Conservation (phyloP, 83 land plant species). For the Diphasiastrum complanatum region DNA sequence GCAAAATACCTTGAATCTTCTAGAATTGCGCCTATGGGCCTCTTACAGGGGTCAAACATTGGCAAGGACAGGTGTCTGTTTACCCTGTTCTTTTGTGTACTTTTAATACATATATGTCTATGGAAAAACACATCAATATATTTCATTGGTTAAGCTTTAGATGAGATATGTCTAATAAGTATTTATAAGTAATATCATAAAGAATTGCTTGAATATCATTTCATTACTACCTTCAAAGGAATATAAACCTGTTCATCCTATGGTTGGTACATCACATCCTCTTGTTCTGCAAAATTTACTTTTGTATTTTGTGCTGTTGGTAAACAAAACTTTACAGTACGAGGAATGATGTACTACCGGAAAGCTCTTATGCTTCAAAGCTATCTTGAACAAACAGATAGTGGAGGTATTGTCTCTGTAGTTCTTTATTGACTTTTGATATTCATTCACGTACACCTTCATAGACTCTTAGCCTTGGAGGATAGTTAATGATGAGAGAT, state of each 20-base stretch:
- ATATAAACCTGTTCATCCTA: slow-evolving; percentile 3
- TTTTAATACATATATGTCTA: background rate
- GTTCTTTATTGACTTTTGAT: background rate
- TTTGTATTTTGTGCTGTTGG: background rate
- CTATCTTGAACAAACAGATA: slow-evolving; percentile 46
- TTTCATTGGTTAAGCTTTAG: background rate
- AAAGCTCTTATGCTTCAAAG: slow-evolving; percentile 86
- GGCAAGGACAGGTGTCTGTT: slow-evolving; percentile 72
- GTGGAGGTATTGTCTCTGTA: slow-evolving; percentile 36
- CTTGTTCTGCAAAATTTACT: background rate
- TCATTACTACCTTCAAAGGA: too few relatives aligned
- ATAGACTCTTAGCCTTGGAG: slow-evolving; percentile 23
- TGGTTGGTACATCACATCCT: background rate
- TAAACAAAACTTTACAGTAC: slow-evolving; percentile 65
- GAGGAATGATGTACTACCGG: slow-evolving; percentile 99
- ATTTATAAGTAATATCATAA: too few relatives aligned
- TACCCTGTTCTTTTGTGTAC: background rate
- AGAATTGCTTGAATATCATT: too few relatives aligned
- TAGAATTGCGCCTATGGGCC: too few relatives aligned
- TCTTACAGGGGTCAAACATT: slow-evolving; percentile 98
- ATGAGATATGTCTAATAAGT: too few relatives aligned
- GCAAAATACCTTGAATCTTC: too few relatives aligned
- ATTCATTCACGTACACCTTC: background rate
- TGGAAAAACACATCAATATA: background rate
- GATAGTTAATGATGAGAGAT: slow-evolving; percentile 35